phyloP scores from a whole-genome alignment of 2,329 filamentous ascomycete species.

The Myriangium duriaei region DNA sequence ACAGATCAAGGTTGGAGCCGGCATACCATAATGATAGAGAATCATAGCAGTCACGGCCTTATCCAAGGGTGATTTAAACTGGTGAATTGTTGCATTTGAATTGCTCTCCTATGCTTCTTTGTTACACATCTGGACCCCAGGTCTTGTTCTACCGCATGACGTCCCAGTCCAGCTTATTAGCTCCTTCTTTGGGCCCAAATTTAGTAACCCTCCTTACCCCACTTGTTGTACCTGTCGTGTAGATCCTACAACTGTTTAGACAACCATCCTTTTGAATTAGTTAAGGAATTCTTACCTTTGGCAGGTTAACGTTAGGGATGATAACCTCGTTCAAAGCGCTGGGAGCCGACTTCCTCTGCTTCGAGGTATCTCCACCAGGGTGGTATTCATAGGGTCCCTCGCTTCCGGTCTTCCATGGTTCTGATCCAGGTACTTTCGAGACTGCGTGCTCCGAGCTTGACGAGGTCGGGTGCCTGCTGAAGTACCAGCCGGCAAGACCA shows the following conservation, averaged over 20 bases:
- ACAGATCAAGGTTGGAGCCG: too few relatives aligned
- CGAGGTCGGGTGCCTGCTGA: conserved; percentile 73
- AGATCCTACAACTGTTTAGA: conserved; percentile 47
- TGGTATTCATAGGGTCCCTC: conserved; percentile 52
- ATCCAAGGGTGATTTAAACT: too few relatives aligned
- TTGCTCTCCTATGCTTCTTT: background rate
- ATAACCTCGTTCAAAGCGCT: conserved; percentile 92
- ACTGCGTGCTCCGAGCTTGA: conserved; percentile 71
- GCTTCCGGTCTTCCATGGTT: conserved; percentile 74
- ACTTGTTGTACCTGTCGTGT: conserved; percentile 99
- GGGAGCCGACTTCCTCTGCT: conserved; percentile 74
- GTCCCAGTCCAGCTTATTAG: too few relatives aligned
- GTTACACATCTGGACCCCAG: too few relatives aligned
- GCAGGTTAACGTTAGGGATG: conserved; percentile 83
- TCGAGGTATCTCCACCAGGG: conserved; percentile 69
- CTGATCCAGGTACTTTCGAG: conserved; percentile 59
- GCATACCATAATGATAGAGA: too few relatives aligned
- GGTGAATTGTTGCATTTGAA: too few relatives aligned
- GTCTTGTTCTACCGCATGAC: too few relatives aligned
- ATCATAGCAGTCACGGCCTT: too few relatives aligned
- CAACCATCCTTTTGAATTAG: conserved; percentile 1
- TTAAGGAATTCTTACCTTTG: conserved; percentile 50
- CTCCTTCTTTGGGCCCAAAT: too few relatives aligned
- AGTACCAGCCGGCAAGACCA: conserved; percentile 79
- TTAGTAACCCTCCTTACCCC: conserved; percentile 90